Percentiles rank a stretch among this genome's conserved stretches.
Conservation (phyloP, 2,329 filamentous ascomycete species). For the Diaporthe caulivora region DNA sequence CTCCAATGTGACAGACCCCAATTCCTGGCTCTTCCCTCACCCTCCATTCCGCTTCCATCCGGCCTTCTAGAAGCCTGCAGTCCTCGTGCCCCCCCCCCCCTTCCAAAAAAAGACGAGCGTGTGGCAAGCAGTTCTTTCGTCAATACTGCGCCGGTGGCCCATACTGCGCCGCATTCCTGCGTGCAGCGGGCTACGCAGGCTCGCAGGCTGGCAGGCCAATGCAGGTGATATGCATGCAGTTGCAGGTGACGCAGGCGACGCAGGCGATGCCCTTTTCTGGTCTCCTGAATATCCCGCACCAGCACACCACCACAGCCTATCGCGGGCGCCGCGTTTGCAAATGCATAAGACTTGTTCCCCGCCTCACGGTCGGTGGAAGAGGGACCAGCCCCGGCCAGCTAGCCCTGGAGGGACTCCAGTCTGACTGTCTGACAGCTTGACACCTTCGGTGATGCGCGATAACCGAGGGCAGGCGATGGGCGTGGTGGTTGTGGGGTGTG, state of each 20-base stretch:
- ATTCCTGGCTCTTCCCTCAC: not conserved
- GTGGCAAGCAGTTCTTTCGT: not conserved
- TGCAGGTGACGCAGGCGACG: conserved; percentile 18
- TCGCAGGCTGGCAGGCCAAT: not conserved
- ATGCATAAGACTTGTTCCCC: conserved; percentile 15
- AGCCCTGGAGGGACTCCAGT: not conserved
- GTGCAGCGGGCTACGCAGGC: not conserved
- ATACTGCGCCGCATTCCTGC: conserved; percentile 21
- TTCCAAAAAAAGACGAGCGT: not conserved
- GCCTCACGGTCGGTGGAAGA: not conserved
- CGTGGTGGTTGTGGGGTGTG: conserved; percentile 14
- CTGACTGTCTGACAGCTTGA: conserved; percentile 4
- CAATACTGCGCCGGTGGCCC: conserved; percentile 1
- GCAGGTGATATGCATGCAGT: conserved; percentile 19
- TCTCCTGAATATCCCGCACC: conserved; percentile 26
- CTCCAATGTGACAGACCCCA: conserved; percentile 20
- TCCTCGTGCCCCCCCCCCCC: not conserved
- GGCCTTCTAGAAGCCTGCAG: conserved; percentile 24
- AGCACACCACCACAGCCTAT: not conserved
- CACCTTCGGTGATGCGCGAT: conserved; percentile 31
- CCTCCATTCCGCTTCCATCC: conserved; percentile 1
- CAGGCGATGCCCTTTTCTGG: conserved; percentile 14
- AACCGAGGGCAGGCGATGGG: conserved; percentile 28
- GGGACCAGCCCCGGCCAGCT: not conserved
- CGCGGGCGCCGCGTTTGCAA: conserved; percentile 1